These are phyloP conservation scores for Rosa chinensis DNA, from an alignment of 306 rosid genomes.

Conservation along the genomic window DNA sequence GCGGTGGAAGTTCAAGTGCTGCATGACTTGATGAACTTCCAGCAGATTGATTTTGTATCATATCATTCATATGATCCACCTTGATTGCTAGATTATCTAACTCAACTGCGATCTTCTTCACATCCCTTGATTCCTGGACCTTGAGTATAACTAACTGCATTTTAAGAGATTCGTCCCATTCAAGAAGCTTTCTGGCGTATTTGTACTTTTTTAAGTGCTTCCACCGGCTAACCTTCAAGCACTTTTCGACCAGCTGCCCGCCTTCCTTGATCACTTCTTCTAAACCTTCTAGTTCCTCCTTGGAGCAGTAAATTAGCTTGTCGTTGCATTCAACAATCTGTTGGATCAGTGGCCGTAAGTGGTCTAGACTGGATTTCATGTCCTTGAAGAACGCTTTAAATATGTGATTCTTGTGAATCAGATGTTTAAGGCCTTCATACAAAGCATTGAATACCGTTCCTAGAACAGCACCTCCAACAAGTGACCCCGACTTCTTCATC, in stretches of 20 bases:
- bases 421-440: too few relatives aligned
- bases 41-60: neutral
- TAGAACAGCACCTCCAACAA: too few relatives aligned
- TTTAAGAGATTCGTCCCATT: neutral
- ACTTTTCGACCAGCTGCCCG: neutral
- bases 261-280: neutral
- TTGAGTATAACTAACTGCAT: neutral
- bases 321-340: too few relatives aligned
- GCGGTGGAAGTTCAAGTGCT: neutral
- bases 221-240: neutral
- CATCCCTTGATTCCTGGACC: neutral
- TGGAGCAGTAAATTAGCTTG: neutral
- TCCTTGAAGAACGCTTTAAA: too few relatives aligned
- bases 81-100: neutral
- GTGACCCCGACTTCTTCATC: too few relatives aligned
- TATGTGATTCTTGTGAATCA: too few relatives aligned
- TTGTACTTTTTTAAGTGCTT: neutral
- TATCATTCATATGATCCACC: too few relatives aligned
- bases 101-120: neutral
- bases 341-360: too few relatives aligned
- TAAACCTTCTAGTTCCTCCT: neutral
- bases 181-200: neutral
- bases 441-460: too few relatives aligned
- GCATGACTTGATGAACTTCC: neutral
- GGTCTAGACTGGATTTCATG: too few relatives aligned